phyloP scores from a whole-genome alignment of 352 stramenopile species.

The Phytophthora lateralis region DNA sequence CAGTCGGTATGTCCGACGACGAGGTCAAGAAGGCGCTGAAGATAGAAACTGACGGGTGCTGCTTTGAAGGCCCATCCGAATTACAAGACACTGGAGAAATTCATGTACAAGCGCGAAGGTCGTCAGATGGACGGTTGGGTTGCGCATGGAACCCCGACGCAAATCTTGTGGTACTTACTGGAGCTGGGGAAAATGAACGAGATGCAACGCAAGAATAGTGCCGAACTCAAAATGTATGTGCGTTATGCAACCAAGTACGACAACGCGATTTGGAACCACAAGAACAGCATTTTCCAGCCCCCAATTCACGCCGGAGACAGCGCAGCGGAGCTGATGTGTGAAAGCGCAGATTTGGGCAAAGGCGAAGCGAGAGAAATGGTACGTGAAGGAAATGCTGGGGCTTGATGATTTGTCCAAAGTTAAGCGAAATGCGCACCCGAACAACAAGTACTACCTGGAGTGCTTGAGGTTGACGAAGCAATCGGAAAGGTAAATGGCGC shows the following conservation, averaged over 20 bases:
- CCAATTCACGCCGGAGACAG: neutral
- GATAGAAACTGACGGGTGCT: neutral
- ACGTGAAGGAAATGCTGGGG: constrained; percentile 10
- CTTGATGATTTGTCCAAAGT: neutral
- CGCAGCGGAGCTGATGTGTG: neutral
- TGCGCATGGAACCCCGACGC: neutral
- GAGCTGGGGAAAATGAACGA: neutral
- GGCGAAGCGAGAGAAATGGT: neutral
- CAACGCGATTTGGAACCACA: constrained; percentile 1
- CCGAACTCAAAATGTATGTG: neutral
- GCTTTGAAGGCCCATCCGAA: constrained; percentile 1
- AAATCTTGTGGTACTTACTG: neutral
- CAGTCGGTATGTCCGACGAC: neutral
- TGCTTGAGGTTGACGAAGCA: constrained; percentile 1
- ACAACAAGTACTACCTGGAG: neutral
- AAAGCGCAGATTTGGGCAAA: constrained; percentile 8
- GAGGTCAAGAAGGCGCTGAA: constrained; percentile 1
- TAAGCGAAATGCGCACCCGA: neutral
- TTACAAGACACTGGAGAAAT: constrained; percentile 2
- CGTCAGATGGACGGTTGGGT: neutral
- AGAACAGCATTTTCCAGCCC: neutral
- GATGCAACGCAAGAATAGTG: neutral
- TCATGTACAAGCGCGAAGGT: constrained; percentile 1
- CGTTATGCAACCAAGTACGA: constrained; percentile 21
- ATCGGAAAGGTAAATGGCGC: neutral